Evolutionary conservation across 2,329 filamentous ascomycete genomes (phyloP).

Genomic region (Diaporthe australafricana): DNA sequence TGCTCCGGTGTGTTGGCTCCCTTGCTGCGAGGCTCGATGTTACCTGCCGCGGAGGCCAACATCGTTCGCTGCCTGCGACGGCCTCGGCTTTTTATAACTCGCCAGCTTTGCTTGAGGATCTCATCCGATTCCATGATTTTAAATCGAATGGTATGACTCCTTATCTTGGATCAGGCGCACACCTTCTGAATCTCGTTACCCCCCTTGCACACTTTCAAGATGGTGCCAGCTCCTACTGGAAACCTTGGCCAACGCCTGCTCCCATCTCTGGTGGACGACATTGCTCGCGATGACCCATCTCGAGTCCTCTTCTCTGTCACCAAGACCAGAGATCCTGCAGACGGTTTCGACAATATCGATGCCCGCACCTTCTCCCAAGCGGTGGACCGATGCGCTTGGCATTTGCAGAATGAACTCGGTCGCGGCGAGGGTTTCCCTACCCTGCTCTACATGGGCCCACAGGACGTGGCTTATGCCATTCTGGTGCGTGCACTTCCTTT

Average conservation of each 20-base stretch:
- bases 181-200: not conserved
- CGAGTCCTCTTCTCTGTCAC: conserved; percentile 42
- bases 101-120: not conserved
- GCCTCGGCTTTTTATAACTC: not conserved
- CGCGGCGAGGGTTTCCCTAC: conserved; percentile 42
- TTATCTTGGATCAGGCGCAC: not conserved
- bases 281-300: conserved; percentile 40
- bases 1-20: not conserved
- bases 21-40: not conserved
- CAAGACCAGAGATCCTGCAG: conserved; percentile 39
- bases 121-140: not conserved
- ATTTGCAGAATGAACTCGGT: conserved; percentile 43
- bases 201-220: not conserved
- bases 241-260: conserved; percentile 33
- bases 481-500: conserved; percentile 28
- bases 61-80: too few relatives aligned
- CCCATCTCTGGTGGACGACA: conserved; percentile 41
- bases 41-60: too few relatives aligned
- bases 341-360: conserved; percentile 42
- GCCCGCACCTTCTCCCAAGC: conserved; percentile 38
- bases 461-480: conserved; percentile 49
- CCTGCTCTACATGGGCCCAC: conserved; percentile 43
- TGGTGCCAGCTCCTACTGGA: not conserved
- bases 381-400: conserved; percentile 45
- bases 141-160: not conserved